Percentiles rank a stretch among this genome's conserved stretches.
These are phyloP conservation scores for Leccinellum luteum DNA, from an alignment of 768 basidiomycete species.

Conservation along the genomic window DNA sequence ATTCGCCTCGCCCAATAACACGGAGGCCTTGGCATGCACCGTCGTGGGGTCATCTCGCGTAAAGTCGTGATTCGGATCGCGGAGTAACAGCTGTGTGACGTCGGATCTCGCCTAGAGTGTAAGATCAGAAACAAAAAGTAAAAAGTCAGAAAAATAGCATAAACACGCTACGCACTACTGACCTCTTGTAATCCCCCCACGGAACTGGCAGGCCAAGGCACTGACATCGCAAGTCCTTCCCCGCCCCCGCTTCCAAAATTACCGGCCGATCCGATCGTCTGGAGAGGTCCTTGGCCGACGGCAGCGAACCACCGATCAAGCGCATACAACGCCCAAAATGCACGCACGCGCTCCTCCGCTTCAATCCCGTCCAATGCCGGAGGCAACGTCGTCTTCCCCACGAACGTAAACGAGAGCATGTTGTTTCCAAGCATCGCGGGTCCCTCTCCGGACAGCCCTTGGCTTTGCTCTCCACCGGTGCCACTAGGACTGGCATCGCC, in stretches of 20 bases:
- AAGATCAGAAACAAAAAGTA: not conserved
- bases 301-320: constrained; percentile 35
- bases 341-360: constrained; percentile 37
- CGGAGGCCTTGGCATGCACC: constrained; percentile 28
- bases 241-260: constrained; percentile 15
- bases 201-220: constrained; percentile 38
- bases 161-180: not conserved
- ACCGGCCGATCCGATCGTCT: constrained; percentile 25
- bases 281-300: constrained; percentile 21
- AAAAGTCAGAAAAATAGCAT: not conserved
- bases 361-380: constrained; percentile 32
- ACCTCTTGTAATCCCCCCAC: constrained; percentile 9
- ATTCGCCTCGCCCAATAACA: constrained; percentile 36
- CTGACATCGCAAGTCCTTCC: constrained; percentile 29
- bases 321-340: constrained; percentile 37
- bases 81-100: constrained; percentile 15
- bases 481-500: not conserved
- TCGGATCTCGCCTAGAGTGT: constrained; percentile 5
- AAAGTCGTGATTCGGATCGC: constrained; percentile 11
- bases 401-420: constrained; percentile 8
- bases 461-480: not conserved
- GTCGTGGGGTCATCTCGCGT: constrained; percentile 4
- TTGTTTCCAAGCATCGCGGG: not conserved
- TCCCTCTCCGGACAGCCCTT: not conserved
- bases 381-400: constrained; percentile 25